Base-by-base conservation (phyloP, 1,284 basidiomycete species). In the Fomitopsis palustris region DNA sequence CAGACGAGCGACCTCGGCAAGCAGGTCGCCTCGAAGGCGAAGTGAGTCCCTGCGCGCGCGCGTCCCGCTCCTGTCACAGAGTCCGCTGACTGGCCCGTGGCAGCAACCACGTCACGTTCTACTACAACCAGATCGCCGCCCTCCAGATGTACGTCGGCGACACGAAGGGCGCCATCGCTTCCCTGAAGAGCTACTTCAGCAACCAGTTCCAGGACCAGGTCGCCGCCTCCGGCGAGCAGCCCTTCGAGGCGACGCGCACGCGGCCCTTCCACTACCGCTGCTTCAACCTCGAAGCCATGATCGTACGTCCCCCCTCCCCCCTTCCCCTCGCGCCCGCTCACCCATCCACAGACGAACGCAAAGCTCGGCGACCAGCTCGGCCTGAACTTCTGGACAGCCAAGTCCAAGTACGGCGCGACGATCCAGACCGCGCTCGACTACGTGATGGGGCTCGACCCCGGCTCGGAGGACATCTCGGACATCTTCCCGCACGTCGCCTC, bases 211-310 rank as follows among this genome's bases (percentile, higher is more conserved):
- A 68, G 55, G 76, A 83, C 55, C 85, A 87, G 67, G 77, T 87
- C 38, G 78, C 78, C 4, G 74, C 71, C 1, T 78, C 75, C 29
- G 85, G 86, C 7, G 85, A 86, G 65, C 82, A 85, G 69, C 84
- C 84, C 1, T 80, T 83, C 54, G 85, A 89, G 71, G 81, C 84
- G 6, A 75, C 72, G 3, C 79, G 86, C 17, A 85, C 85, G 2
- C 76, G 82, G 17, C 84, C 86, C 5, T 87, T 82, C 66, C 86
- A 88, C 67, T 88, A 88, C 66, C 78, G 82, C 12, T 78, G 79
- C 19, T 88, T 85, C 72, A 88, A 88, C 64, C 73, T 89, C 31
- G 84, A 85, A 14, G 86, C 81, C 25, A 85, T 88, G 81, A 84
- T 87, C 81, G 84, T 65, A 58, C 64, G 62, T 59, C 12, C 19